Percentiles rank a stretch among this genome's conserved stretches.
These are phyloP conservation scores for Globisporangium megalacanthum DNA, from an alignment of 352 stramenopile genomes.

Conservation along the genomic window DNA sequence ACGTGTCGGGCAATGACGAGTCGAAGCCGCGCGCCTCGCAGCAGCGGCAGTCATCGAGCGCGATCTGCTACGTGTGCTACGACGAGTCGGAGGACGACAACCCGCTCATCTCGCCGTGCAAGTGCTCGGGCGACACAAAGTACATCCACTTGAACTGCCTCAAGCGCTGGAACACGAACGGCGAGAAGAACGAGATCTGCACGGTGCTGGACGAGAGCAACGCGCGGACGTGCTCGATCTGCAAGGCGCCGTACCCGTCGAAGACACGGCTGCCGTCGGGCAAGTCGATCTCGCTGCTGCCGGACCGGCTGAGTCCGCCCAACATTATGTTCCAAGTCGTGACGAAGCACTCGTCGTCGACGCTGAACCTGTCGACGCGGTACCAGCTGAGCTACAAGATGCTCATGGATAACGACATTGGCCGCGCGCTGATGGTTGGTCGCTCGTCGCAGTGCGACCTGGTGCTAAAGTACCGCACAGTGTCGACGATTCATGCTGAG, in stretches of 20 bases:
- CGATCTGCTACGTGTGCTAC: constrained; percentile 87
- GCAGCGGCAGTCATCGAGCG: constrained; percentile 69
- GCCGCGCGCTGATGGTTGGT: constrained; percentile 88
- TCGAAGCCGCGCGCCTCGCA: constrained; percentile 66
- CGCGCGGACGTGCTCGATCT: constrained; percentile 81
- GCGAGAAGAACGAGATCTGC: constrained; percentile 87
- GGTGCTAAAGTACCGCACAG: constrained; percentile 94
- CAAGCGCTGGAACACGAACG: constrained; percentile 93
- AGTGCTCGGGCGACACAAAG: constrained; percentile 93
- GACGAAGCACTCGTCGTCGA: constrained; percentile 83
- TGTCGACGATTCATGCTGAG: constrained; percentile 92
- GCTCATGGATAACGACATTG: constrained; percentile 90
- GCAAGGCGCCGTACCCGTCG: constrained; percentile 79
- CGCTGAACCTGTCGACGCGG: constrained; percentile 75
- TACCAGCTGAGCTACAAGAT: constrained; percentile 90
- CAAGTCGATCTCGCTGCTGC: constrained; percentile 71
- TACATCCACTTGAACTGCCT: constrained; percentile 96
- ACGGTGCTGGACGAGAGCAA: constrained; percentile 82
- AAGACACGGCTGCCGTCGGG: constrained; percentile 70
- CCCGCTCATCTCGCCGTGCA: constrained; percentile 92
- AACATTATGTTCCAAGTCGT: constrained; percentile 89
- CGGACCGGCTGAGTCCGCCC: constrained; percentile 61
- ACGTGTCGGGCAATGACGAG: constrained; percentile 80
- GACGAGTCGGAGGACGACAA: constrained; percentile 85
- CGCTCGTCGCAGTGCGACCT: constrained; percentile 93